Percentiles rank a stretch among this genome's conserved stretches.
Evolutionary conservation across 495 filamentous ascomycete species (phyloP).

Genomic region (Mycothermus thermophilus): DNA sequence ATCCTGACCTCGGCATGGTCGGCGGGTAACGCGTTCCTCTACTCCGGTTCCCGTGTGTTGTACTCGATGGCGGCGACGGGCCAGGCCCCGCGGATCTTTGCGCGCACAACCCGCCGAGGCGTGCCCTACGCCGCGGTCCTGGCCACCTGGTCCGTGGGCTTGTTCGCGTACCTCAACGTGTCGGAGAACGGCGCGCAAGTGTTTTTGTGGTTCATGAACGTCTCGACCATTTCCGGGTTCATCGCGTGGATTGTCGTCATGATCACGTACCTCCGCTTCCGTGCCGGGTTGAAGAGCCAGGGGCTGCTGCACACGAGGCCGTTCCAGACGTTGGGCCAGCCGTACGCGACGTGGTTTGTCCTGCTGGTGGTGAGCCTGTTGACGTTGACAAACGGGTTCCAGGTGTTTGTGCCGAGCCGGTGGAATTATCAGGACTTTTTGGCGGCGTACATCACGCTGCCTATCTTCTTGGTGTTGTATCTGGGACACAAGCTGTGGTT

Average conservation of each 20-base stretch:
- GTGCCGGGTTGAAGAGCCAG: constrained; percentile 25
- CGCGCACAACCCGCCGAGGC: constrained; percentile 38
- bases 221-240: constrained; percentile 35
- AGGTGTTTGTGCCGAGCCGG: constrained; percentile 23
- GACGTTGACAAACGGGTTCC: constrained; percentile 37
- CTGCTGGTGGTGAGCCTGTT: constrained; percentile 26
- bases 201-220: constrained; percentile 46
- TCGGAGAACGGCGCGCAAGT: constrained; percentile 39
- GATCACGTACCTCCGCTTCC: constrained; percentile 36
- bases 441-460: constrained; percentile 36
- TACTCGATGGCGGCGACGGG: constrained; percentile 51
- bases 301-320: constrained; percentile 25
- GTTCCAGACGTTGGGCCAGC: constrained; percentile 28
- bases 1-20: constrained; percentile 39
- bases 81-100: constrained; percentile 48
- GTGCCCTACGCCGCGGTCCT: constrained; percentile 52
- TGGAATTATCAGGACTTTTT: constrained; percentile 28
- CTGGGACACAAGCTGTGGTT: constrained; percentile 26
- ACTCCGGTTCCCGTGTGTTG: constrained; percentile 66
- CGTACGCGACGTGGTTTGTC: constrained; percentile 25
- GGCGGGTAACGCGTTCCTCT: constrained; percentile 64
- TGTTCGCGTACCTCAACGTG: constrained; percentile 51
- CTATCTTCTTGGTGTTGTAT: constrained; percentile 29
- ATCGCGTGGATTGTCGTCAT: constrained; percentile 38
- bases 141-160: constrained; percentile 35